Base-by-base conservation (phyloP, 805 yeast genomes). In the Kodamaea kaohsiungensis region DNA sequence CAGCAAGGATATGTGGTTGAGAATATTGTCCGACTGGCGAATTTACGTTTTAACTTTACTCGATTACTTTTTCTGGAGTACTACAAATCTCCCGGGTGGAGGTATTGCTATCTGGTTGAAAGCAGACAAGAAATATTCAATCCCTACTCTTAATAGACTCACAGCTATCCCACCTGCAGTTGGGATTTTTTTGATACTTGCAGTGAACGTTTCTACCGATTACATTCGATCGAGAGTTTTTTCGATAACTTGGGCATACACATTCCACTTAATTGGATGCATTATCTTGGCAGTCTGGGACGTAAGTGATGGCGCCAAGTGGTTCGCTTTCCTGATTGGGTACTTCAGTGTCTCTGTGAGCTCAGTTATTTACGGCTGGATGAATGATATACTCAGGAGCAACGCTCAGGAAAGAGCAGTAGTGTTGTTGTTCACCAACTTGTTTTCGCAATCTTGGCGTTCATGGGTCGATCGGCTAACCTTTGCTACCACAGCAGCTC, bases 101-200 rank as follows among this genome's bases (percentile, higher is more conserved):
- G 54, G 54, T 2, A 33, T 51, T 25, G 54, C 54, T 1, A 22
- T 55, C 13, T 56, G 55, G 57, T 48, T 54, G 30, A 54, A 48
- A 35, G 51, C 55, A 4, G 51, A 53, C 16, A 43, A 51, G 27
- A 69, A 71, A 37, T 84, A 76, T 61, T 62, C 77, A 0, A 69
- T 75, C 45, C 76, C 74, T 0, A 69, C 71, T 54, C 66, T 83
- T 17, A 83, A 84, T 62, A 72, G 82, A 51, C 66, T 81, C 49
- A 71, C 84, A 13, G 75, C 85, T 2, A 56, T 82, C 13, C 82
- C 87, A 0, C 87, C 88, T 1, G 85, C 82, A n/a, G 65, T 84
- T 22, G 88, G 88, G 5, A 74, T 84, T 40, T 64, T 80, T 1
- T 83, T 68, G 57, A 76, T 81, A 16, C 56, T 77, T 16, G 54